These are phyloP conservation scores for Hypoxylon intermedium DNA, from an alignment of 495 filamentous ascomycete genomes.

Conservation along the genomic window DNA sequence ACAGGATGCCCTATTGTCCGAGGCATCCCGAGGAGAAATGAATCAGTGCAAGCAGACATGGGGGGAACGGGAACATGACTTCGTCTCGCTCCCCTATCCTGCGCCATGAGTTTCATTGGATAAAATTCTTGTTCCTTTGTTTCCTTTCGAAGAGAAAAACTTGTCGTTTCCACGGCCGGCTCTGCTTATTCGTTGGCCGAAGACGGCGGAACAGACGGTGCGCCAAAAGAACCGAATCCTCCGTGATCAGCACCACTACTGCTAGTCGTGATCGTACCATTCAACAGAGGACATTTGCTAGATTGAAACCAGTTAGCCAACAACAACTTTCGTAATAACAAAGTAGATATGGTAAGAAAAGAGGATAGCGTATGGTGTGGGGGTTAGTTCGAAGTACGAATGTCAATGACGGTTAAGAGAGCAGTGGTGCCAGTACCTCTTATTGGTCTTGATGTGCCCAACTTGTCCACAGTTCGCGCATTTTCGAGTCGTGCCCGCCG, in stretches of 20 bases:
- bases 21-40: constrained; percentile 1
- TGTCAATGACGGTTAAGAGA: constrained; percentile 6
- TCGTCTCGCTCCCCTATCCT: not conserved
- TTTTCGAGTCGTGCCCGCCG: constrained; percentile 80
- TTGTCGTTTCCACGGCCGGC: too few relatives aligned
- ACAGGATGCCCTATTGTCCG: not conserved
- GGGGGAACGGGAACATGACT: not conserved
- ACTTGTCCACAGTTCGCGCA: constrained; percentile 96
- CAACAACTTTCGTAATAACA: not conserved
- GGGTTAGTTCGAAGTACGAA: too few relatives aligned
- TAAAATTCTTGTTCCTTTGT: too few relatives aligned
- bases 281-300: constrained; percentile 86
- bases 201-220: constrained; percentile 33
- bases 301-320: constrained; percentile 46
- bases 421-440: constrained; percentile 69
- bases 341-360: not conserved
- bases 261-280: constrained; percentile 79
- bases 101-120: not conserved
- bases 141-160: too few relatives aligned
- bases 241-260: constrained; percentile 61
- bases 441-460: constrained; percentile 99
- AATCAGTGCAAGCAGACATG: not conserved
- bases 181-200: constrained; percentile 22
- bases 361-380: constrained; percentile 13
- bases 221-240: constrained; percentile 60